Percentiles rank a stretch among this genome's conserved stretches.
These are phyloP conservation scores for Kodamaea restingae DNA, from an alignment of 805 yeast species.

Conservation along the genomic window DNA sequence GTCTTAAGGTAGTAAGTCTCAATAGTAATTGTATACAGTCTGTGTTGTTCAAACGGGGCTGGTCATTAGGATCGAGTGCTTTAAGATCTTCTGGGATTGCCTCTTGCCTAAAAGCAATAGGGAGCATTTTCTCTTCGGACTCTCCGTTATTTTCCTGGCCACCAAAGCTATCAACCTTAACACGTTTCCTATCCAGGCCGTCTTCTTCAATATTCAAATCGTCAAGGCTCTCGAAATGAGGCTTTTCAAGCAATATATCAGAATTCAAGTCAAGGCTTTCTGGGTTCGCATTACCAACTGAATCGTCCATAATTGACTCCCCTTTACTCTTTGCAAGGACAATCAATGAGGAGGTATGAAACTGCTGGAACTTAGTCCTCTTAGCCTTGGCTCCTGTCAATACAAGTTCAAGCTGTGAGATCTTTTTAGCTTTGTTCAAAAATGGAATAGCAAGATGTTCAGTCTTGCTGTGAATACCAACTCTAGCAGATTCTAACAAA, in stretches of 20 bases:
- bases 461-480: conserved; percentile 56
- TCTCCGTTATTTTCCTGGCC: conserved; percentile 12
- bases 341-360: conserved; percentile 67
- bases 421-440: conserved; percentile 50
- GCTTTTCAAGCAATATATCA: conserved; percentile 73
- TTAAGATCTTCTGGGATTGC: conserved; percentile 54
- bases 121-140: conserved; percentile 45
- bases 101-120: conserved; percentile 59
- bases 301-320: conserved; percentile 19
- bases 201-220: conserved; percentile 35
- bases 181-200: conserved; percentile 32
- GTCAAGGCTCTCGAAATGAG: conserved; percentile 61
- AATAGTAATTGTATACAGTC: conserved; percentile 75
- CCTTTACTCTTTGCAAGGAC: conserved; percentile 61
- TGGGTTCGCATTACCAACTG: conserved; percentile 33
- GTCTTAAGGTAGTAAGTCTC: conserved; percentile 58
- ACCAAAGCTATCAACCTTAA: conserved; percentile 35
- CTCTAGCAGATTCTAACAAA: conserved; percentile 66
- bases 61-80: conserved; percentile 72
- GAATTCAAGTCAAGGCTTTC: conserved; percentile 64
- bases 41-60: conserved; percentile 64
- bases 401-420: conserved; percentile 58
- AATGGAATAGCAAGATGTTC: conserved; percentile 59
- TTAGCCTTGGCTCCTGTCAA: conserved; percentile 87
- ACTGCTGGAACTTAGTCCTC: conserved; percentile 76